Evolutionary conservation across 176 grass and related monocot genomes (phyloP).

Genomic region (Chrysopogon serrulatus): DNA sequence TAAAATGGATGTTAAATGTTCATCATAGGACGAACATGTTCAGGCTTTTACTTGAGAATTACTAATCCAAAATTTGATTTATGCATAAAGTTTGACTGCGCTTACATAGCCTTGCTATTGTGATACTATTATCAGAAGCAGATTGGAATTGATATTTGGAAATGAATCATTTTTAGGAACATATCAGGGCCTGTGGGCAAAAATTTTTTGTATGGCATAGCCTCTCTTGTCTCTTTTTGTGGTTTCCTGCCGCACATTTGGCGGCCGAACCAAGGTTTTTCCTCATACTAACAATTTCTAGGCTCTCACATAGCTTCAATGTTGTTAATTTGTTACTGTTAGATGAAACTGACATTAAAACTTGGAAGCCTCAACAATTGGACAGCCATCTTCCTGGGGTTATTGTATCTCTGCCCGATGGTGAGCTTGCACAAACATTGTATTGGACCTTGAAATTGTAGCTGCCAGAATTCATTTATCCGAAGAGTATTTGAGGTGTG

Average conservation of each 20-base stretch:
- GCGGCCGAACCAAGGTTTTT: background rate
- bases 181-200: background rate
- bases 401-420: no score
- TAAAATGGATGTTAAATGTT: background rate
- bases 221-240: background rate
- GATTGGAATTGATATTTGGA: background rate
- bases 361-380: no score
- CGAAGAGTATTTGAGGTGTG: no score
- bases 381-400: no score
- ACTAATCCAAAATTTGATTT: background rate
- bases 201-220: background rate
- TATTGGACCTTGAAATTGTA: no score
- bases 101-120: background rate
- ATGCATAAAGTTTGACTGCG: background rate
- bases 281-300: background rate
- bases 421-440: no score
- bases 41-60: background rate
- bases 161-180: conserved; percentile 1
- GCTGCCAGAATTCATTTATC: no score
- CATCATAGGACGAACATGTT: background rate
- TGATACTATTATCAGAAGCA: background rate
- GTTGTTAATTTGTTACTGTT: background rate
- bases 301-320: background rate
- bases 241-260: background rate
- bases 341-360: background rate